These are phyloP conservation scores for Cryomyces minteri DNA, from an alignment of 495 filamentous ascomycete genomes.

Conservation along the genomic window DNA sequence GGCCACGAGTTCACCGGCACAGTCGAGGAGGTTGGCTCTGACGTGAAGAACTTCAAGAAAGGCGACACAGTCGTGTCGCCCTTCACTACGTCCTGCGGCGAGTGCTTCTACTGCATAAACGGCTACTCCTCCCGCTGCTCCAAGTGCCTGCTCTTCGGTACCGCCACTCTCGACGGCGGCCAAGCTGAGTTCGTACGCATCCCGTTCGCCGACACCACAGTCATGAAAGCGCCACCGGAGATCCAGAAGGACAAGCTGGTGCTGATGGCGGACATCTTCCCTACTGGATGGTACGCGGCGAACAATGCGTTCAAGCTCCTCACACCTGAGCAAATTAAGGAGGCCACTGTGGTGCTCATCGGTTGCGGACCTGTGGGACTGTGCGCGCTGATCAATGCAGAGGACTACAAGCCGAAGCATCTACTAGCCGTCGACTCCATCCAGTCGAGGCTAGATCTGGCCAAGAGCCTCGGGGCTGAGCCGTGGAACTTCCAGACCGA, in stretches of 20 bases:
- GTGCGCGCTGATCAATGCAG: conserved; percentile 69
- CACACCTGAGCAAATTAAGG: conserved; percentile 37
- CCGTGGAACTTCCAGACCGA: conserved; percentile 66
- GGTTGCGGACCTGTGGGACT: conserved; percentile 66
- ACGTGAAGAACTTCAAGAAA: conserved; percentile 46
- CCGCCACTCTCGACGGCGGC: conserved; percentile 53
- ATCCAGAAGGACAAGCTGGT: conserved; percentile 64
- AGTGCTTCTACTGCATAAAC: conserved; percentile 82
- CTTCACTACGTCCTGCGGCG: conserved; percentile 70
- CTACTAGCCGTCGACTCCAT: conserved; percentile 78
- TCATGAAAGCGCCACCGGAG: conserved; percentile 53
- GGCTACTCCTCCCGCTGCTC: conserved; percentile 70
- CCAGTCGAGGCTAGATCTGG: conserved; percentile 57
- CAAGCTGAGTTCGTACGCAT: conserved; percentile 86
- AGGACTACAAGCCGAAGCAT: conserved; percentile 63
- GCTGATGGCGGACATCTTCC: conserved; percentile 76
- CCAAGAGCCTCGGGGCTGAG: conserved; percentile 63
- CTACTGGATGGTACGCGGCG: conserved; percentile 85
- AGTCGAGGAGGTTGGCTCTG: conserved; percentile 46
- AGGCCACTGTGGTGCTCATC: conserved; percentile 62
- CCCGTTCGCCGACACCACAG: conserved; percentile 69
- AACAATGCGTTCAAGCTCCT: conserved; percentile 58
- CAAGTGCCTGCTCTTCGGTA: conserved; percentile 60
- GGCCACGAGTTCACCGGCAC: conserved; percentile 73
- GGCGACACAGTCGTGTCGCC: conserved; percentile 48